A percentile compares a stretch with the other conserved stretches of the same genome.
These are phyloP conservation scores for Suillus subalutaceus DNA, from an alignment of 768 basidiomycete species.

Conservation along the genomic window DNA sequence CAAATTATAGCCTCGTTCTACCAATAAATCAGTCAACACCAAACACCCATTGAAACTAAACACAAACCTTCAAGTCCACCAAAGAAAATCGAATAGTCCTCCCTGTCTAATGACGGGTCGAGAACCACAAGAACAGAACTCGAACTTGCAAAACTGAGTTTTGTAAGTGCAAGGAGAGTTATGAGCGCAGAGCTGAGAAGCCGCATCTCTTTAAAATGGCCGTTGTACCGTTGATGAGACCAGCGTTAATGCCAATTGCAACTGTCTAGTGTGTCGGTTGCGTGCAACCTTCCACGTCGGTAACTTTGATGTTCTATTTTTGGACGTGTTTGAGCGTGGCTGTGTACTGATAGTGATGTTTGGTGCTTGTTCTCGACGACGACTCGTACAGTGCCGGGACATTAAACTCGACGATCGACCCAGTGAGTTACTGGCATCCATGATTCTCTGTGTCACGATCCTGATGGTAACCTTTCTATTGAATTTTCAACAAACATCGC, in stretches of 20 bases:
- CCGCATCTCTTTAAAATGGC: conserved; percentile 25
- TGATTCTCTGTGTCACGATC: neutral
- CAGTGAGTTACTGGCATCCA: neutral
- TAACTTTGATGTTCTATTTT: conserved; percentile 15
- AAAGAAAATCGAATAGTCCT: conserved; percentile 84
- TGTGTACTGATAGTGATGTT: conserved; percentile 15
- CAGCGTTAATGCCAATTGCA: neutral
- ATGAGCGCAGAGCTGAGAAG: conserved; percentile 28
- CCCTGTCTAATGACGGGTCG: conserved; percentile 66
- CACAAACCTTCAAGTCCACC: conserved; percentile 68
- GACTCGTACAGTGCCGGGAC: neutral
- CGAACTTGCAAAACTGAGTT: conserved; percentile 54
- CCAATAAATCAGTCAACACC: neutral
- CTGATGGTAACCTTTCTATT: neutral
- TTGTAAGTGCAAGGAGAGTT: conserved; percentile 32
- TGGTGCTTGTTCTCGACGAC: neutral
- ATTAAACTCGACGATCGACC: neutral
- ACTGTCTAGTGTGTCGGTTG: neutral
- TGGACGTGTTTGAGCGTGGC: conserved; percentile 21
- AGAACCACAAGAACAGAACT: conserved; percentile 86
- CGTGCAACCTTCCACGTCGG: conserved; percentile 24
- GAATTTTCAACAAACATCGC: neutral
- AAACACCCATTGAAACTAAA: neutral
- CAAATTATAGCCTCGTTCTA: conserved; percentile 83
- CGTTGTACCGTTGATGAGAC: neutral